Evolutionary conservation across 768 basidiomycete species (phyloP).

Genomic region (Leccinum rimulosum): DNA sequence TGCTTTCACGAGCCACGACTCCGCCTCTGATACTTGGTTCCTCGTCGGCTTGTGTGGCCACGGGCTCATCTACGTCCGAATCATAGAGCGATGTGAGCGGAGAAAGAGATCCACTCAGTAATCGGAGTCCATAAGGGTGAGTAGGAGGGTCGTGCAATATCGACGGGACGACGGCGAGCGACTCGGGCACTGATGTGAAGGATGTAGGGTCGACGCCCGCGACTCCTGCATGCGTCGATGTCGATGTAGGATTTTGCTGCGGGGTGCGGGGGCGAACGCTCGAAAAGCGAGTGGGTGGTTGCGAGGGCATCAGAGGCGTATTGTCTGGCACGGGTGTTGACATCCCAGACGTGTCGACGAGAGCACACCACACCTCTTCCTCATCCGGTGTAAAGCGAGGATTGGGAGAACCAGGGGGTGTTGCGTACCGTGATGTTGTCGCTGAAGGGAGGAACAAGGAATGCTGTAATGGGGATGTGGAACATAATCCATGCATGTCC

Average conservation of each 20-base stretch:
- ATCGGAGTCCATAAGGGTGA: neutral
- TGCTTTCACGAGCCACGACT: neutral
- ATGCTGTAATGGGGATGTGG: neutral
- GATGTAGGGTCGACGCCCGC: neutral
- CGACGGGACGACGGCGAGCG: constrained; percentile 11
- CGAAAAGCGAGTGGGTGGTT: neutral
- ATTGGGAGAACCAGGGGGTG: constrained; percentile 11
- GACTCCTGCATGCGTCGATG: neutral
- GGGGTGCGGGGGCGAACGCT: neutral
- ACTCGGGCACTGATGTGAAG: neutral
- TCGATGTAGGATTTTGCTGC: neutral
- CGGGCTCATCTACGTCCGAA: neutral
- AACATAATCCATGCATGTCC: neutral
- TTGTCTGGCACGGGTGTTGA: constrained; percentile 8
- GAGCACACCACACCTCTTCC: constrained; percentile 20
- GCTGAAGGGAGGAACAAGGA: neutral
- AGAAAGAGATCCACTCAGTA: constrained; percentile 6
- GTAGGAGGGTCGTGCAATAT: constrained; percentile 2
- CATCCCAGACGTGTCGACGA: constrained; percentile 14
- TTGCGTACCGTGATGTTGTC: constrained; percentile 1
- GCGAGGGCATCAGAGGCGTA: neutral
- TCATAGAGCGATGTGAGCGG: constrained; percentile 16
- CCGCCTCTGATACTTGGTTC: neutral
- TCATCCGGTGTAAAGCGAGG: constrained; percentile 15
- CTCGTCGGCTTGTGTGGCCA: neutral